Conservation (phyloP, 2,329 filamentous ascomycete species). For the Incumbomyces delicatus region DNA sequence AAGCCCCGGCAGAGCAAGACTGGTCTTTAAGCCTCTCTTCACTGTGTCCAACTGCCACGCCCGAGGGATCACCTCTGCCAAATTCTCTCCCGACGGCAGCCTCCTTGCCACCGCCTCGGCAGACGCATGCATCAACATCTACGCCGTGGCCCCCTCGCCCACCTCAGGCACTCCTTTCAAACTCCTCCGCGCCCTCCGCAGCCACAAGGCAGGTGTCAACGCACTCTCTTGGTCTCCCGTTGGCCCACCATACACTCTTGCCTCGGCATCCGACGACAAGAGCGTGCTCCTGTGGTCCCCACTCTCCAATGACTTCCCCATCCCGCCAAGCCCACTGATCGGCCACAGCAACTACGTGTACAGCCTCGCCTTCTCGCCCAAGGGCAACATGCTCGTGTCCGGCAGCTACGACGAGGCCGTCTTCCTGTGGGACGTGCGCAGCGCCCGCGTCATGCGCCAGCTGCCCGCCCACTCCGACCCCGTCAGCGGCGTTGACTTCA, state of each 20-base stretch:
- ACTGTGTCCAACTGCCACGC: slow-evolving; percentile 30
- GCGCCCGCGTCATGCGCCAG: slow-evolving; percentile 76
- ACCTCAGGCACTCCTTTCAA: slow-evolving; percentile 56
- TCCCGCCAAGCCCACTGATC: slow-evolving; percentile 44
- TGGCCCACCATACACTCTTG: slow-evolving; percentile 59
- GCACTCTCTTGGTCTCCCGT: slow-evolving; percentile 93
- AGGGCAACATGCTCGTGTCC: slow-evolving; percentile 91
- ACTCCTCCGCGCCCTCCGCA: slow-evolving; percentile 80
- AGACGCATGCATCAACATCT: slow-evolving; percentile 84
- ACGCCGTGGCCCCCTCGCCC: slow-evolving; percentile 28
- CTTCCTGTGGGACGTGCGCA: slow-evolving; percentile 90
- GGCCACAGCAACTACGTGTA: slow-evolving; percentile 97
- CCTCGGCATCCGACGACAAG: slow-evolving; percentile 92
- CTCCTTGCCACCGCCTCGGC: slow-evolving; percentile 87
- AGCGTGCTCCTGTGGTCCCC: slow-evolving; percentile 85
- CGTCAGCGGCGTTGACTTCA: slow-evolving; percentile 87
- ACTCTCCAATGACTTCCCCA: slow-evolving; percentile 47
- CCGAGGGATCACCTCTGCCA: slow-evolving; percentile 71
- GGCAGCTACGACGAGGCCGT: slow-evolving; percentile 96
- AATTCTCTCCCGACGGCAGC: slow-evolving; percentile 80
- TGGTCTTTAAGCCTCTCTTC: slow-evolving; percentile 11
- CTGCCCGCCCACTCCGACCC: slow-evolving; percentile 92
- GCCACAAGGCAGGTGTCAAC: slow-evolving; percentile 85
- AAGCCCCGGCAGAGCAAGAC: slow-evolving; percentile 2
- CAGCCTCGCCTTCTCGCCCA: slow-evolving; percentile 88